phyloP scores from a whole-genome alignment of 805 yeast genomes.

The Candida krabiensis region DNA sequence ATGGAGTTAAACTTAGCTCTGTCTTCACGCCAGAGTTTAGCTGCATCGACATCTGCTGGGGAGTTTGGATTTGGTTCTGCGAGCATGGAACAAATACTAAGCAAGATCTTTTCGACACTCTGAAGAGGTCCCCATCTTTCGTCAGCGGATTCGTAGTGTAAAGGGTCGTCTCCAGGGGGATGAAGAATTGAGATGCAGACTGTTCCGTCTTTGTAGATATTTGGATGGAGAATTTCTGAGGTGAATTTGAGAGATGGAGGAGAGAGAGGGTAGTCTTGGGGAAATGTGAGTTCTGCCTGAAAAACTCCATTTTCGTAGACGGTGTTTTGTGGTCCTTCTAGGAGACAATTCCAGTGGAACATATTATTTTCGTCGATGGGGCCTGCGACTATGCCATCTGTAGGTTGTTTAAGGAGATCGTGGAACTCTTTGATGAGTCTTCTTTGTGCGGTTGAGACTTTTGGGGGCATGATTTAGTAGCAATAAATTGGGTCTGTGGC shows the following conservation, averaged over 20 bases:
- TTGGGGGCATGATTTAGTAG: constrained; percentile 22
- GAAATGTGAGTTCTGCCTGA: constrained; percentile 47
- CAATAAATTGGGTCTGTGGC: neutral
- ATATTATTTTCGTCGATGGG: constrained; percentile 66
- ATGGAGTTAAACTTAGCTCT: constrained; percentile 62
- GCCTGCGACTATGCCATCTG: constrained; percentile 95
- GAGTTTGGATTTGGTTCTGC: constrained; percentile 97
- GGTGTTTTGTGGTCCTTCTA: constrained; percentile 56
- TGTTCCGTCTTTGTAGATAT: constrained; percentile 89
- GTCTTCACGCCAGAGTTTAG: constrained; percentile 89
- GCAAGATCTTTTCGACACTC: constrained; percentile 91
- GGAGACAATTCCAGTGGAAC: constrained; percentile 51
- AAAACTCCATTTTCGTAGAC: constrained; percentile 59
- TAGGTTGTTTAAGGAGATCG: constrained; percentile 80
- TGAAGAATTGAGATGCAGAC: constrained; percentile 95
- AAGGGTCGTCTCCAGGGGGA: constrained; percentile 96
- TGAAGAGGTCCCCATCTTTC: constrained; percentile 99
- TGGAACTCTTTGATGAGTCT: constrained; percentile 86
- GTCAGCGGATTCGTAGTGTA: constrained; percentile 91
- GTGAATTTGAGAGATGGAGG: constrained; percentile 67
- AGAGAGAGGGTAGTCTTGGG: constrained; percentile 52
- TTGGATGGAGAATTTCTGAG: constrained; percentile 89
- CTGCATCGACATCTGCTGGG: constrained; percentile 83
- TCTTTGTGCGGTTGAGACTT: constrained; percentile 61
- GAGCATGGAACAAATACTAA: constrained; percentile 93